Evolutionary conservation across 23 red algal genomes (phyloP).

Genomic region (Pyropia haitanensis): DNA sequence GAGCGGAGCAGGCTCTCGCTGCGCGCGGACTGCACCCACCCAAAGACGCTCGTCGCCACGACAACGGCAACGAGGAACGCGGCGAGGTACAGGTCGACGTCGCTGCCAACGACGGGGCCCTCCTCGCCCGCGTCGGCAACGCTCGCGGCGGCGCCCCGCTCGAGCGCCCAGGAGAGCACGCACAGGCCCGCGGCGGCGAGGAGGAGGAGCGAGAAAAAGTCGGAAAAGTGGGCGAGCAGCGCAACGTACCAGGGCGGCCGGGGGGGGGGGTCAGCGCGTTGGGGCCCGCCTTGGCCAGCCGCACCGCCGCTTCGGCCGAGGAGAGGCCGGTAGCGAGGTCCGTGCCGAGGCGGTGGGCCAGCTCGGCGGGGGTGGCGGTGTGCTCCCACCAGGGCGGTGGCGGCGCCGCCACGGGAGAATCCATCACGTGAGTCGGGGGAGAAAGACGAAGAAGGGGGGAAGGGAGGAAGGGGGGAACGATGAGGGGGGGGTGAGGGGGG

Average conservation of each 20-base stretch:
- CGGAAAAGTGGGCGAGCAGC: slow-evolving; percentile 38
- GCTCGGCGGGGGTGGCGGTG: neutral
- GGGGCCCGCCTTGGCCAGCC: slow-evolving; percentile 34
- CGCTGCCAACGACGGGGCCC: no score
- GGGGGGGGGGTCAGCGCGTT: slow-evolving; percentile 27
- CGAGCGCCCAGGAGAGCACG: neutral
- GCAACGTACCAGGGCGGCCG: slow-evolving; percentile 32
- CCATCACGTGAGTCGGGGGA: no score
- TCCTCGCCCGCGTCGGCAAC: slow-evolving; percentile 21
- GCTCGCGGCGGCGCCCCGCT: slow-evolving; percentile 9
- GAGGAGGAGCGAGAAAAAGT: slow-evolving; percentile 59
- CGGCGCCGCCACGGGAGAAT: no score
- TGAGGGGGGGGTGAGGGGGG: no score
- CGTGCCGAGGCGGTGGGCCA: slow-evolving; percentile 20
- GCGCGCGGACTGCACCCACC: slow-evolving; percentile 31
- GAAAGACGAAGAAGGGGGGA: no score
- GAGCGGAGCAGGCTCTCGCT: slow-evolving; percentile 34
- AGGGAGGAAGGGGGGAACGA: no score
- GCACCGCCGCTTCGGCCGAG: slow-evolving; percentile 15
- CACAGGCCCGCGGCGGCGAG: slow-evolving; percentile 12
- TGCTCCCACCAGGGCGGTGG: slow-evolving; percentile 27
- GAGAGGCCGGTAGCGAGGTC: slow-evolving; percentile 10
- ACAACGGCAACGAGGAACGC: slow-evolving; percentile 38
- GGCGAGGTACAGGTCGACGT: slow-evolving; percentile 46
- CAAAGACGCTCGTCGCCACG: slow-evolving; percentile 36